Evolutionary conservation across 176 grass and related monocot genomes (phyloP), one percentile per base, ranked within the genome.

Genomic region (Oryza coarctata): DNA sequence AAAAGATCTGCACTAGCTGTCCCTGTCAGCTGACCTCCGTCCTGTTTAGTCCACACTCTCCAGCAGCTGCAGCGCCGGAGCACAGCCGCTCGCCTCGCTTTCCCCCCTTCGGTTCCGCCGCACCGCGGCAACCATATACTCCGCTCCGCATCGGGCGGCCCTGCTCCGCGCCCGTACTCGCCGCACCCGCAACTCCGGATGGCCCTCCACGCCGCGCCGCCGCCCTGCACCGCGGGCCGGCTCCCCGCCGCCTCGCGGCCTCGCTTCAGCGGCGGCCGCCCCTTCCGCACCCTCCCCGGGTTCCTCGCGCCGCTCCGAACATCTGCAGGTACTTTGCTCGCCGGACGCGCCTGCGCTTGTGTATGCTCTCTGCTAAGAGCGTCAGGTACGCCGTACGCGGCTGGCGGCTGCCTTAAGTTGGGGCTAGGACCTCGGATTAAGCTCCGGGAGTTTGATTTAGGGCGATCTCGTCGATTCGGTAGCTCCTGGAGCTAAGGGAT

Each of bases 181-280:
- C n/a, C n/a, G n/a, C n/a, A n/a, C n/a, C n/a, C n/a, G n/a, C 35
- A 50, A 43, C 40, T 39, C 71, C 41, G 58, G 73, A 89, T 89
- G 88, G 78, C 73, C 81, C 83, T 86, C 72, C 87, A 80, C 41
- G 65, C 55, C 5, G 65, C 83, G 43, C 1, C 41, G 65, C 43
- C 52, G 65, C 78, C 41, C 57, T 78, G 66, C 55, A 27, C 87
- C 7, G 78, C 44, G 52, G 57, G 64, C 25, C 28, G 58, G 28
- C 66, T 71, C 73, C 58, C 4, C 32, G 3, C 78, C 27, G 67
- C 61, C 62, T 41, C 71, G 14, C 49, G 41, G 15, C 83, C 82
- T 29, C 65, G 36, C 73, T 55, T 64, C n/a, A 35, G 43, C n/a
- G 3, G 55, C 33, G 31, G 27, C 26, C 14, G 41, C 77, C 26